Evolutionary conservation across 192 early-diverging fungal species (phyloP), one percentile per base, ranked within the genome.

Genomic region (Coemansia sp.): DNA sequence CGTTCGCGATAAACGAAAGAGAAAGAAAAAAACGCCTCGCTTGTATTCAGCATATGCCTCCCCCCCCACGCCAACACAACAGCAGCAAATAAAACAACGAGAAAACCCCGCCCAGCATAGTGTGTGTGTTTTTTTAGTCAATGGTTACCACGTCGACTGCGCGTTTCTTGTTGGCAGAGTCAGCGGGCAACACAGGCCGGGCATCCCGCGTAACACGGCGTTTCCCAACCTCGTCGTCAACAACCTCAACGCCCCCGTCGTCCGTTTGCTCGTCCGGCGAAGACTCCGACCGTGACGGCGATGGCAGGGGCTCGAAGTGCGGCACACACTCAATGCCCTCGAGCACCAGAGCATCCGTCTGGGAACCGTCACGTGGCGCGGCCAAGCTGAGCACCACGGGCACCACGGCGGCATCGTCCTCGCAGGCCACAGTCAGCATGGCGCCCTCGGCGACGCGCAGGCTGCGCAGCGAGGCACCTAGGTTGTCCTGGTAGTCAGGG

Each of bases 401-500:
- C 14, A 77, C 64, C 3, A 47, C 48, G 8, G 41, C 57, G 25
- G 38, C 40, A 15, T 71, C 57, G 27, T 70, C 74, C 15, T 77
- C 74, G 48, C 61, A 60, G 24, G 68, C 30, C 46, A 77, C 37
- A 0, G 64, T 71, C 18, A 71, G 22, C 74, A 71, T 71, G 22
- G 39, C 55, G 13, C 74, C 74, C 0, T 61, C 50, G n/a, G 41
- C 65, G 9, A 97, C 49, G 2, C 79, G 76, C 19, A 96, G 65
- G 2, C 80, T 78, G 17, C 78, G 69, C 45, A 95, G 71, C 0
- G 85, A 62, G 43, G 65, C 67, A 5, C 62, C 67, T 11, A 81
- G 57, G 57, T 93, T 93, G 49, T 96, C 94, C 24, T 93, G 90
- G 59, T 89, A 92, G 25, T 98, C 96, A 10, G 85, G 73, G 66